Conservation (phyloP, 371 early-diverging fungal genomes). For the Mucor velutinosus region DNA sequence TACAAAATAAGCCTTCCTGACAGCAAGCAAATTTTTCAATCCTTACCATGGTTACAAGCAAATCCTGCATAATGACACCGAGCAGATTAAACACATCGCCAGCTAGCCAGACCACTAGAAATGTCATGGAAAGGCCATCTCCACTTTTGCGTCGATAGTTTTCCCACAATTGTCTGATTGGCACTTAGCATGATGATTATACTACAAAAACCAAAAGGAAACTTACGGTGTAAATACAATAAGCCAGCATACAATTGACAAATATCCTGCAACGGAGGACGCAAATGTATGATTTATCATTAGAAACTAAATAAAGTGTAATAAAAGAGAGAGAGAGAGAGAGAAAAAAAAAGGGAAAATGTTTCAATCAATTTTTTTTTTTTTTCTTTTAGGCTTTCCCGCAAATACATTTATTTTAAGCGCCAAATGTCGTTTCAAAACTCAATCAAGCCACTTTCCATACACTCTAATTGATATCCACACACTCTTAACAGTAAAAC, state of each 20-base stretch:
- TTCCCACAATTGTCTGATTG: constrained; percentile 57
- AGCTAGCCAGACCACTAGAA: constrained; percentile 81
- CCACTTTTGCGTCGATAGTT: constrained; percentile 65
- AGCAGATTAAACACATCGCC: constrained; percentile 82
- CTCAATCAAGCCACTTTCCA: background rate
- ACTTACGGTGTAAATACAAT: constrained; percentile 67
- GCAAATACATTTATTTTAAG: background rate
- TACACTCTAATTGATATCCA: background rate
- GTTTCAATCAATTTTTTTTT: background rate
- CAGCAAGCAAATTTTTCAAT: background rate
- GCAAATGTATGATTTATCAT: constrained; percentile 27
- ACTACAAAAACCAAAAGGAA: background rate
- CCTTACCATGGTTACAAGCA: constrained; percentile 65
- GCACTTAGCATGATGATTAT: background rate
- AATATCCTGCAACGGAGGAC: constrained; percentile 40
- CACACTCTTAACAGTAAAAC: background rate
- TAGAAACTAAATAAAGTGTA: background rate
- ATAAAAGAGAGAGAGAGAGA: constrained; percentile 24
- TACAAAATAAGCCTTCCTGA: background rate
- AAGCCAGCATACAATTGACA: constrained; percentile 62
- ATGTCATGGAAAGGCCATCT: constrained; percentile 68
- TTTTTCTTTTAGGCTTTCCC: background rate
- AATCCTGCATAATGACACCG: constrained; percentile 75
- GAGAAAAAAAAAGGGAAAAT: constrained; percentile 56
- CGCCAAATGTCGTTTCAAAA: background rate